Evolutionary conservation across 2,329 filamentous ascomycete species (phyloP), one percentile per base, ranked within the genome.

Genomic region (Colletotrichum trifolii): DNA sequence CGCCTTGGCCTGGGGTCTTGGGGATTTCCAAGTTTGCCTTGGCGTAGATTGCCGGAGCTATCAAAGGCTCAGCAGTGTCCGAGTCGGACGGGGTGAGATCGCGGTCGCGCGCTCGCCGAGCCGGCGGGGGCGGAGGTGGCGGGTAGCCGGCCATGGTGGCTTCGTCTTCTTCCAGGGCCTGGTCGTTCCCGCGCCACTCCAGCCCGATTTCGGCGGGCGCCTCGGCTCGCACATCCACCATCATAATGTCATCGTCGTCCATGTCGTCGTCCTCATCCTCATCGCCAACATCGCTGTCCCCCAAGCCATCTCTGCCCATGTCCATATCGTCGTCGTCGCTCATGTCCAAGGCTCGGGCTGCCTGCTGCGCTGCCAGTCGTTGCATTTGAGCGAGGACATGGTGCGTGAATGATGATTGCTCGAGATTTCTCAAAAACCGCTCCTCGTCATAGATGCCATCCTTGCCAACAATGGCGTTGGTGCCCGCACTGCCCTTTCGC

Each of bases 361-460:
- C 67, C 71, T 45, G 71, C 66, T 50, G 49, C 25, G 67, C 59
- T 2, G 72, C 71, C 7, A 66, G 48, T 25, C 60, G 68, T 53
- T 70, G 70, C 58, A 72, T 70, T 13, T 78, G 73, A 34, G 78
- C 73, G 43, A 75, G 66, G 6, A 75, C 69, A 11, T 78, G 74
- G 6, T 78, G 74, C 15, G 83, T 74, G 47, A 81, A 75, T 15
- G 75, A 70, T 42, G 72, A 68, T 13, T 72, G 65, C 50, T 78
- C 74, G 15, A 76, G 73, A n/a, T 76, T 77, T 46, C 76, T 73
- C 6, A 91, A 89, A 47, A 91, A 83, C 49, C 82, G 81, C 69
- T 92, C 89, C 71, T 96, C 92, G 72, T 97, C 93, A 73, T 96
- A 91, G 33, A 97, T 89, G 9, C 93, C 93, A 69, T 90, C 87